Percentiles rank a stretch among this genome's conserved stretches.
Conservation (phyloP, 2,329 filamentous ascomycete species). For the Cordyceps fumosorosea region DNA sequence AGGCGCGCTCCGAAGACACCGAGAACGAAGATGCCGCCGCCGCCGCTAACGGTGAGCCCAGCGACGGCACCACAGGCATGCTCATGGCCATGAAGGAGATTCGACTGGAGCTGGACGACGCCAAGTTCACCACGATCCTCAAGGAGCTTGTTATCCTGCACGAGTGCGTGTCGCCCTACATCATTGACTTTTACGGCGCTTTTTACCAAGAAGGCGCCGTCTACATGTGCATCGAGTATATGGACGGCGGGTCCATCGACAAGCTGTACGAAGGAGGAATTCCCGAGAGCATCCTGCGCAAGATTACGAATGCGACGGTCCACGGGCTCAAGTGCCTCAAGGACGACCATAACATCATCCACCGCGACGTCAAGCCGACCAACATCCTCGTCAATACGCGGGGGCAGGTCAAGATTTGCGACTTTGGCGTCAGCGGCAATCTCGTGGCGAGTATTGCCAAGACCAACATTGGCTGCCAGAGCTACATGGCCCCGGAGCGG, state of each 20-base stretch:
- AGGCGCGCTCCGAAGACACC: constrained; percentile 15
- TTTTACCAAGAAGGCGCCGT: constrained; percentile 99
- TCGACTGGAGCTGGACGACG: constrained; percentile 87
- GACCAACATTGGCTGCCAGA: constrained; percentile 98
- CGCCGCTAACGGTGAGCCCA: constrained; percentile 24
- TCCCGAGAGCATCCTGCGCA: constrained; percentile 78
- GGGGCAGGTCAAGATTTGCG: constrained; percentile 95
- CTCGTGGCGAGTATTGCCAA: constrained; percentile 95
- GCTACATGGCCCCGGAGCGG: constrained; percentile 96
- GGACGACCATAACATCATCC: constrained; percentile 98
- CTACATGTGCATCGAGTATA: constrained; percentile 98
- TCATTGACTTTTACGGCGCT: constrained; percentile 97
- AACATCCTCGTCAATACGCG: constrained; percentile 89
- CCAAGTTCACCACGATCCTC: constrained; percentile 93
- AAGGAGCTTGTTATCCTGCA: constrained; percentile 97
- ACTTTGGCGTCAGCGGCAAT: constrained; percentile 96
- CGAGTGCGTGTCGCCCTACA: constrained; percentile 89
- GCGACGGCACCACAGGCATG: constrained; percentile 55
- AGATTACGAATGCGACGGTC: constrained; percentile 84
- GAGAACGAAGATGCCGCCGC: constrained; percentile 14
- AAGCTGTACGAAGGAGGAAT: constrained; percentile 89
- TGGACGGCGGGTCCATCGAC: constrained; percentile 97
- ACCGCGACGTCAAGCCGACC: constrained; percentile 97
- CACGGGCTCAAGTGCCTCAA: constrained; percentile 90
- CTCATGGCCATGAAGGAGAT: constrained; percentile 99